Percentiles rank a stretch among this genome's conserved stretches.
phyloP scores from a whole-genome alignment of 1,284 basidiomycete genomes.

The Trichosporon coremiiforme region DNA sequence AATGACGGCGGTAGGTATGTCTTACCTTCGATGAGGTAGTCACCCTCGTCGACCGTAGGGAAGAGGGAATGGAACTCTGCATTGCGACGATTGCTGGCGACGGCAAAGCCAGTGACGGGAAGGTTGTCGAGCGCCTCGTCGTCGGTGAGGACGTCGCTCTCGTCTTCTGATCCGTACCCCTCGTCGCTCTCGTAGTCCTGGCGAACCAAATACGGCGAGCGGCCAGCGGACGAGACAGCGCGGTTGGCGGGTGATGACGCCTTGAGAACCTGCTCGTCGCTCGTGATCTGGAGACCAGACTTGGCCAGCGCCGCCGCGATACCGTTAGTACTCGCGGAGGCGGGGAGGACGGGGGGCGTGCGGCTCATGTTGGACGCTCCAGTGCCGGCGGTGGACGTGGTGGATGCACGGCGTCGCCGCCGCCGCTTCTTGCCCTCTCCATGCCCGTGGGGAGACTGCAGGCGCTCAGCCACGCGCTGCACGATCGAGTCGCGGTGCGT shows the following conservation, averaged over 20 bases:
- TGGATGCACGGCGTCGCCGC: constrained; percentile 36
- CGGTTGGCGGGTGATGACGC: constrained; percentile 4
- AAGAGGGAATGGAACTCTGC: constrained; percentile 95
- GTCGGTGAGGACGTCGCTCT: constrained; percentile 60
- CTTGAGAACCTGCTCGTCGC: constrained; percentile 16
- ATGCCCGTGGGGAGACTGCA: constrained; percentile 26
- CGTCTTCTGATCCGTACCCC: constrained; percentile 58
- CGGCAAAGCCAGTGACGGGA: constrained; percentile 89
- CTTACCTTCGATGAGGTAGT: constrained; percentile 95
- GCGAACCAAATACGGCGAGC: constrained; percentile 36
- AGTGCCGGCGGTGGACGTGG: constrained; percentile 29
- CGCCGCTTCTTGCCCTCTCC: constrained; percentile 33
- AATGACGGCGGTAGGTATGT: not conserved
- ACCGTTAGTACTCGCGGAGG: constrained; percentile 23
- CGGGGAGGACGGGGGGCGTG: constrained; percentile 3
- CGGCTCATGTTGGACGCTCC: not conserved
- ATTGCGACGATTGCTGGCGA: constrained; percentile 92
- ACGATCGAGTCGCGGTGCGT: constrained; percentile 37
- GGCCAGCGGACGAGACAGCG: constrained; percentile 27
- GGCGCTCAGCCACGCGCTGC: constrained; percentile 31
- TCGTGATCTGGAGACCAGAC: constrained; percentile 40
- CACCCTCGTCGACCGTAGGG: constrained; percentile 85
- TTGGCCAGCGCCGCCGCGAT: constrained; percentile 49
- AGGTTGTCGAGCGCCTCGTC: constrained; percentile 58
- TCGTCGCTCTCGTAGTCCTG: constrained; percentile 35